Percentiles rank a stretch among this genome's conserved stretches.
phyloP scores from a whole-genome alignment of 2,329 filamentous ascomycete species.

The Phialophora expanda region DNA sequence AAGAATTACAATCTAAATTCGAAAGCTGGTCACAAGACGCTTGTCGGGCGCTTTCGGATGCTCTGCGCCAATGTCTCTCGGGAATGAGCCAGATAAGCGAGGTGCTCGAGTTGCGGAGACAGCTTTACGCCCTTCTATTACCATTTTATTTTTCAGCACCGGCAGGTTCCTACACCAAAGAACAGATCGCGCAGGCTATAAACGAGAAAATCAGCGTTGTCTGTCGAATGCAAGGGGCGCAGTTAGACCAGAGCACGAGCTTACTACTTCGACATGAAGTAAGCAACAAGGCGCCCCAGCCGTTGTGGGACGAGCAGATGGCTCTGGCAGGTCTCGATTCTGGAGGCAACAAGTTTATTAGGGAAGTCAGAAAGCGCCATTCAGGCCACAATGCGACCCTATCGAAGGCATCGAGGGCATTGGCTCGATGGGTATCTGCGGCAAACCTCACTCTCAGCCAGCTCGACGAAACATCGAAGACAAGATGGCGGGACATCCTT shows the following conservation, averaged over 20 bases:
- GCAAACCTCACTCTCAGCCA: conserved; percentile 20
- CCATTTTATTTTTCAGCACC: conserved; percentile 67
- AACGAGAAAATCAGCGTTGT: conserved; percentile 57
- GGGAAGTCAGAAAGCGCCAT: conserved; percentile 31
- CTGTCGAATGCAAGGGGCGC: conserved; percentile 22
- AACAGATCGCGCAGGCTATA: conserved; percentile 70
- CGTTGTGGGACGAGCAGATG: conserved; percentile 35
- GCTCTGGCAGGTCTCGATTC: conserved; percentile 22
- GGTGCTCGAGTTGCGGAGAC: conserved; percentile 71
- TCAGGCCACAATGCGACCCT: conserved; percentile 28
- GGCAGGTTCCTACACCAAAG: conserved; percentile 65
- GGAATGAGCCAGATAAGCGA: conserved; percentile 68
- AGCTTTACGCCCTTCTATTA: conserved; percentile 76
- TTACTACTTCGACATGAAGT: conserved; percentile 12
- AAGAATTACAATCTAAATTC: conserved; percentile 65
- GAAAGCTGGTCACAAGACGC: conserved; percentile 68
- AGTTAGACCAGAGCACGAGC: conserved; percentile 25
- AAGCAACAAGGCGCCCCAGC: conserved; percentile 4
- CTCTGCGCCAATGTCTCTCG: conserved; percentile 65
- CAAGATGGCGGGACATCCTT: conserved; percentile 38
- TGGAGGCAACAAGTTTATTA: conserved; percentile 27
- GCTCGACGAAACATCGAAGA: conserved; percentile 26
- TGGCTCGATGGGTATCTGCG: conserved; percentile 29
- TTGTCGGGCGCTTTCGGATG: conserved; percentile 64
- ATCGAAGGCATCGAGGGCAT: conserved; percentile 19